These are phyloP conservation scores for Nicotiana sylvestris DNA, from an alignment of 257 asterid genomes.

Conservation along the genomic window DNA sequence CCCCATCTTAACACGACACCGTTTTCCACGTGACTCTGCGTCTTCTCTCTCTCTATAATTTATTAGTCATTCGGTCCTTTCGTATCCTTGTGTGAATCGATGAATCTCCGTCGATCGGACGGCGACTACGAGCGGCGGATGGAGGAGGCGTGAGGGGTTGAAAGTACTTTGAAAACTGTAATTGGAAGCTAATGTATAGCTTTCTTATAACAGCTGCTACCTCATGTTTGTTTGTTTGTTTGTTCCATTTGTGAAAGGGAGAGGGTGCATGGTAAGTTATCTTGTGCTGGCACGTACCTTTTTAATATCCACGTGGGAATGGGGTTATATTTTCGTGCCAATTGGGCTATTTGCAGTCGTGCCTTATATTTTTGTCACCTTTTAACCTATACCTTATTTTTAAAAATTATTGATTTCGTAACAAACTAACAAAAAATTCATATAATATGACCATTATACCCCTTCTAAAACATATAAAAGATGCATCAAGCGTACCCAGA, in stretches of 20 bases:
- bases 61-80: neutral
- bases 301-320: neutral
- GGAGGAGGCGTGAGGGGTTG: slow-evolving; percentile 11
- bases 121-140: neutral
- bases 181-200: slow-evolving; percentile 3
- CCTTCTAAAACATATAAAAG: too few relatives aligned
- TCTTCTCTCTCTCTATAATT: neutral
- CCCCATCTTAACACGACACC: slow-evolving; percentile 2
- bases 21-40: neutral
- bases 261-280: slow-evolving; percentile 16
- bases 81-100: neutral
- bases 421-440: too few relatives aligned
- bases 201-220: slow-evolving; percentile 2
- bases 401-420: too few relatives aligned
- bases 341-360: neutral
- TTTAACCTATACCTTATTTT: too few relatives aligned
- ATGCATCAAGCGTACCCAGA: too few relatives aligned
- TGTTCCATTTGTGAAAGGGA: neutral
- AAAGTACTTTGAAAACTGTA: neutral
- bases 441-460: too few relatives aligned
- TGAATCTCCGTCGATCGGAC: neutral
- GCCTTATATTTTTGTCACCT: too few relatives aligned
- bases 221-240: neutral
- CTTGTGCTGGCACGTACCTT: neutral
- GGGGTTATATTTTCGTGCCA: neutral